Evolutionary conservation across 139 green algal species (phyloP), one percentile per base, ranked within the genome.

Genomic region (Chlorella sp.): DNA sequence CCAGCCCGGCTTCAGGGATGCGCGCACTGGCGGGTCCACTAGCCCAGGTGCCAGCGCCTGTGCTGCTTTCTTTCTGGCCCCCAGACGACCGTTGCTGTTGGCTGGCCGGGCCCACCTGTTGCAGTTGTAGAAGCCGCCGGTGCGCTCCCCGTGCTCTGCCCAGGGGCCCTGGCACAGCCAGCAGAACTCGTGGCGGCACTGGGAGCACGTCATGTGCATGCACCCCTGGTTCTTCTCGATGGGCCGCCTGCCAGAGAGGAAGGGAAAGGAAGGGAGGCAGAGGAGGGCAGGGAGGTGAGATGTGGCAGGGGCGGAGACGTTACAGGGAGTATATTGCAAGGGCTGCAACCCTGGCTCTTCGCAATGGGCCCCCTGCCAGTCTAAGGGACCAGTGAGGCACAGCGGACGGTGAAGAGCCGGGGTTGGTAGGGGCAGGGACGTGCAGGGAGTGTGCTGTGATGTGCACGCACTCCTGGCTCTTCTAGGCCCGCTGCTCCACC

Each of bases 41-140:
- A n/a, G n/a, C n/a, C n/a, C n/a, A n/a, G n/a, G n/a, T n/a, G n/a
- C n/a, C n/a, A n/a, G n/a, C n/a, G n/a, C n/a, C n/a, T n/a, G n/a
- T n/a, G n/a, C n/a, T n/a, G n/a, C n/a, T n/a, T n/a, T n/a, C n/a
- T n/a, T n/a, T n/a, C n/a, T n/a, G n/a, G n/a, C n/a, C n/a, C n/a
- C n/a, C n/a, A n/a, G n/a, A n/a, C n/a, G n/a, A n/a, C n/a, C n/a
- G n/a, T n/a, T n/a, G n/a, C n/a, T n/a, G n/a, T n/a, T n/a, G n/a
- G n/a, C n/a, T n/a, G n/a, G n/a, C n/a, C n/a, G n/a, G n/a, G n/a
- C 95, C 0, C 83, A 97, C 94, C 93, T 94, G 94, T 99, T 99
- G 94, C 98, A 99, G 39, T 95, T 93, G 92, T 99, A 99, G 91
- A 97, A 99, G 78, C 98, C 98, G 21, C 98, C 98, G 0, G 98